Conservation (phyloP, 176 grass and related monocot species). For the Themeda triandra region DNA sequence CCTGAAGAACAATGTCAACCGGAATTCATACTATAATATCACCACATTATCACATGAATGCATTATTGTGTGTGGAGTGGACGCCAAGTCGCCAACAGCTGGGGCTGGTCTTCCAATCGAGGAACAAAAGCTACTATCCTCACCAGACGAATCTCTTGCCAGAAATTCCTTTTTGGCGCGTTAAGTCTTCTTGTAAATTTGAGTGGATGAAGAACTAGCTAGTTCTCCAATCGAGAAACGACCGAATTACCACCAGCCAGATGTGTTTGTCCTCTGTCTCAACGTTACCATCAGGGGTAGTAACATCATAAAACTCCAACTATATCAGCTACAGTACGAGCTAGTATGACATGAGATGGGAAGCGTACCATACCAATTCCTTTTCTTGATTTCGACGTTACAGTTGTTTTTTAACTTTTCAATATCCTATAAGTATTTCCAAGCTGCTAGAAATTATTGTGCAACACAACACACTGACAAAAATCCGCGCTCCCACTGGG, state of each 20-base stretch:
- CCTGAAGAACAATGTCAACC: background rate
- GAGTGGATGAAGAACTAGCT: background rate
- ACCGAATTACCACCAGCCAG: background rate
- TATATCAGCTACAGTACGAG: background rate
- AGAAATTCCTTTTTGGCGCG: background rate
- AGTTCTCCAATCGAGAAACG: background rate
- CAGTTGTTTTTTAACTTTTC: no score
- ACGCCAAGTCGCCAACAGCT: background rate
- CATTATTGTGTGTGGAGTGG: conserved; percentile 4
- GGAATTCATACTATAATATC: no score
- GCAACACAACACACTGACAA: background rate
- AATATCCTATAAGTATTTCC: background rate
- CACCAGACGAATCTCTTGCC: background rate
- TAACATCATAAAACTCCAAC: background rate
- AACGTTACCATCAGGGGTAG: background rate
- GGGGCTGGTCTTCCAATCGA: background rate
- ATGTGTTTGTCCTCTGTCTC: background rate
- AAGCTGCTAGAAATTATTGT: background rate
- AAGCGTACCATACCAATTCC: background rate
- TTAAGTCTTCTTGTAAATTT: background rate
- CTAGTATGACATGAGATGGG: background rate
- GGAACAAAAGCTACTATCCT: background rate
- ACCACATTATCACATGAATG: background rate
- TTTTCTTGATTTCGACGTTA: background rate
- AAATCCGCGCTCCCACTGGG: background rate